phyloP scores from a whole-genome alignment of 176 grass and related monocot species.

The Bonia amplexicaulis region DNA sequence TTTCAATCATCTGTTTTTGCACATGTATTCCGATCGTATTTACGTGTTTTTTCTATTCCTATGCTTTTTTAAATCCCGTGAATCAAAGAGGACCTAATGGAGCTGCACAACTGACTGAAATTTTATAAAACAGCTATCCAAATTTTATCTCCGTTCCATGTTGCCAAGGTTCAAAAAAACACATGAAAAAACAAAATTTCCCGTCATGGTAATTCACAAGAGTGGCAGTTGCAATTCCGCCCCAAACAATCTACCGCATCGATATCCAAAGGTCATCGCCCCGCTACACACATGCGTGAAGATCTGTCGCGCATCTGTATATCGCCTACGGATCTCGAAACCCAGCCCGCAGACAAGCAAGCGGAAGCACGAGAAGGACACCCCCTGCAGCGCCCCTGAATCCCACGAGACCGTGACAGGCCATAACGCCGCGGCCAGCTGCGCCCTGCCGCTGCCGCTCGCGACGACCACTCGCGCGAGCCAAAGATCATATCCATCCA shows the following conservation, averaged over 20 bases:
- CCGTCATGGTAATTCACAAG: not conserved
- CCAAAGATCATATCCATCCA: constrained; percentile 5
- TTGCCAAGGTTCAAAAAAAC: not conserved
- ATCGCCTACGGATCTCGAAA: not conserved
- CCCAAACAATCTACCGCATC: not conserved
- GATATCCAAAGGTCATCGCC: not conserved
- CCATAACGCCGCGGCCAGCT: constrained; percentile 17
- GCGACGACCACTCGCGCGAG: not conserved
- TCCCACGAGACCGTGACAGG: constrained; percentile 12
- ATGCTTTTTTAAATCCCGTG: too few species aligned
- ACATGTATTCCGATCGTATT: too few species aligned
- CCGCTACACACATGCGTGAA: not conserved
- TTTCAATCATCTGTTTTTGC: too few species aligned
- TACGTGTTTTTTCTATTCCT: too few species aligned
- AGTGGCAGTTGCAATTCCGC: not conserved
- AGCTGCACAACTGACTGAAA: too few species aligned
- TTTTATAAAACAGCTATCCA: not conserved
- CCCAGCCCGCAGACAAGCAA: not conserved
- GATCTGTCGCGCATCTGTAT: not conserved
- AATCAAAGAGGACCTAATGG: too few species aligned
- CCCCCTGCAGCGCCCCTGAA: constrained; percentile 21
- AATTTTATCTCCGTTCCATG: not conserved
- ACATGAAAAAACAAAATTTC: not conserved
- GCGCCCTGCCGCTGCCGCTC: not conserved
- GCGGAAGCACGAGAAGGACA: not conserved